A percentile compares a stretch with the other conserved stretches of the same genome.
These are phyloP conservation scores for Candida buenavistaensis DNA, from an alignment of 1,139 yeast species.

Conservation along the genomic window DNA sequence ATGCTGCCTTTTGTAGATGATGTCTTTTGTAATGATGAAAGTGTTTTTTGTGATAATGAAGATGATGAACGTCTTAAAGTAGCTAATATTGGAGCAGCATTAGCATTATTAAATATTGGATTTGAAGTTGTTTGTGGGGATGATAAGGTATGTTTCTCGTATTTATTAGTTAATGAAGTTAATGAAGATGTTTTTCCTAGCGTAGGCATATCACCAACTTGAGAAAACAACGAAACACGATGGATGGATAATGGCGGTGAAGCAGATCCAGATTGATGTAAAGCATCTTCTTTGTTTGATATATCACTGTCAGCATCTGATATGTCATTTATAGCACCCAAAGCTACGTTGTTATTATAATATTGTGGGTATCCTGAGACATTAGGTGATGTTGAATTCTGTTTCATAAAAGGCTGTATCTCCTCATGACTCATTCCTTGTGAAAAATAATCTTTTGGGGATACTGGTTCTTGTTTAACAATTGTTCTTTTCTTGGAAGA, in stretches of 20 bases:
- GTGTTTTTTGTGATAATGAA: slow-evolving; percentile 12
- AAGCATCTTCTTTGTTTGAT: slow-evolving; percentile 3
- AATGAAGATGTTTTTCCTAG: slow-evolving; percentile 15
- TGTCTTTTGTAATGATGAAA: slow-evolving; percentile 19
- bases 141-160: slow-evolving; percentile 28
- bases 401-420: too few species aligned
- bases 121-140: slow-evolving; percentile 23
- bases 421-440: too few species aligned
- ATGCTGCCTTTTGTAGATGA: slow-evolving; percentile 26
- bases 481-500: slow-evolving; percentile 1
- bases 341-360: background rate
- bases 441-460: background rate
- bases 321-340: slow-evolving; percentile 1
- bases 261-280: slow-evolving; percentile 3
- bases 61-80: slow-evolving; percentile 19
- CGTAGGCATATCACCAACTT: slow-evolving; percentile 9
- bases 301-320: slow-evolving; percentile 14
- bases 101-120: slow-evolving; percentile 12
- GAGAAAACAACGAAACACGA: slow-evolving; percentile 11
- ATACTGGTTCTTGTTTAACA: background rate
- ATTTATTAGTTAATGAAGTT: slow-evolving; percentile 24
- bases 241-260: slow-evolving; percentile 11
- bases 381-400: background rate
- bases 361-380: background rate
- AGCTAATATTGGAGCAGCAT: slow-evolving; percentile 11